These are phyloP conservation scores for Kockiozyma suomiensis DNA, from an alignment of 805 yeast species.

Conservation along the genomic window DNA sequence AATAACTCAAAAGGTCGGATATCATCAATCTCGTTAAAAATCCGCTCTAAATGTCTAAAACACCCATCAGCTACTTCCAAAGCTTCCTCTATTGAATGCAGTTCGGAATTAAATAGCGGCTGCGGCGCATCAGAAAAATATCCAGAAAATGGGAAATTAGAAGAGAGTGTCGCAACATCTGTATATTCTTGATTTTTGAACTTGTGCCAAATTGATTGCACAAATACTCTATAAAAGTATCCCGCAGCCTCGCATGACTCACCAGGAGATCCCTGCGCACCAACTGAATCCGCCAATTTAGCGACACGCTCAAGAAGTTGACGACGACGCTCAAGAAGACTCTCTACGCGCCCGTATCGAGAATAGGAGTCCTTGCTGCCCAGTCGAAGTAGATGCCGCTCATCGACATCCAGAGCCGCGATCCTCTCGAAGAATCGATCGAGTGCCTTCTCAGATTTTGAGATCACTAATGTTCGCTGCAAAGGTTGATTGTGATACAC, in stretches of 20 bases:
- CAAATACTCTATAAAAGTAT: slow-evolving; percentile 40
- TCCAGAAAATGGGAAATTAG: slow-evolving; percentile 30
- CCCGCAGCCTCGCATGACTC: slow-evolving; percentile 46
- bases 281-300: slow-evolving; percentile 40
- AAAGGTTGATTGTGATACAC: slow-evolving; percentile 36
- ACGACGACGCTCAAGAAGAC: slow-evolving; percentile 22
- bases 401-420: slow-evolving; percentile 35
- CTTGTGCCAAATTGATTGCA: slow-evolving; percentile 36
- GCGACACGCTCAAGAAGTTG: slow-evolving; percentile 39
- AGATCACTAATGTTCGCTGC: slow-evolving; percentile 41
- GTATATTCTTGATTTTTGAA: slow-evolving; percentile 13
- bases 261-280: slow-evolving; percentile 45
- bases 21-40: slow-evolving; percentile 38
- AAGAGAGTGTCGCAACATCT: slow-evolving; percentile 7
- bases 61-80: slow-evolving; percentile 29
- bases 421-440: slow-evolving; percentile 37
- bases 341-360: slow-evolving; percentile 35
- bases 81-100: slow-evolving; percentile 25
- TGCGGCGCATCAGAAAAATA: slow-evolving; percentile 33
- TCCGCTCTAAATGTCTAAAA: slow-evolving; percentile 31
- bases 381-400: slow-evolving; percentile 37
- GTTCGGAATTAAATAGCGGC: slow-evolving; percentile 26
- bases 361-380: slow-evolving; percentile 36
- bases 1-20: slow-evolving; percentile 41
- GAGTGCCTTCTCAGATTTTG: slow-evolving; percentile 39